Evolutionary conservation across 805 yeast genomes (phyloP).

Genomic region (Kazachstania martiniae): DNA sequence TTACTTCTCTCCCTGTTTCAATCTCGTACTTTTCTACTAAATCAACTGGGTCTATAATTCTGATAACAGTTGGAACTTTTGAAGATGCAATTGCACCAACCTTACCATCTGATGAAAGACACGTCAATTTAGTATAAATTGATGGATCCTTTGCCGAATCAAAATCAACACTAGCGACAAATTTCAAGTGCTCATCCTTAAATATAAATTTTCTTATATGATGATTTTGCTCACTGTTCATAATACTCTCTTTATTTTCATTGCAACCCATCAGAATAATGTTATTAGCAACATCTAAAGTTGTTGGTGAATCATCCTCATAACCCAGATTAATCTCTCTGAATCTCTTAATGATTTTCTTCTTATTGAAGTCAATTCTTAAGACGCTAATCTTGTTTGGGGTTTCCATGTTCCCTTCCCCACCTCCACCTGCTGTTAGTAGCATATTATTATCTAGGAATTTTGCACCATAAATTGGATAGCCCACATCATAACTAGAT

Average conservation of each 20-base stretch:
- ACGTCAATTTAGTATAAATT: slow-evolving; percentile 50
- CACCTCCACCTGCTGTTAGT: slow-evolving; percentile 88
- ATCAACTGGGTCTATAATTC: slow-evolving; percentile 46
- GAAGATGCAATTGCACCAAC: slow-evolving; percentile 64
- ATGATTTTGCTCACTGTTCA: slow-evolving; percentile 47
- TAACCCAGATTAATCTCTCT: slow-evolving; percentile 51
- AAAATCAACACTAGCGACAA: slow-evolving; percentile 49
- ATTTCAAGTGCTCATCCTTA: slow-evolving; percentile 51
- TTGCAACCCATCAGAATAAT: slow-evolving; percentile 67
- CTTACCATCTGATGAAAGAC: slow-evolving; percentile 46
- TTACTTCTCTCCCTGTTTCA: slow-evolving; percentile 43
- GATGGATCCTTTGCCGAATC: slow-evolving; percentile 36
- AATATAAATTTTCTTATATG: slow-evolving; percentile 60
- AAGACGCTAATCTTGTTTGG: slow-evolving; percentile 72
- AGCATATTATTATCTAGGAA: slow-evolving; percentile 52
- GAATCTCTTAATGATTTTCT: slow-evolving; percentile 40
- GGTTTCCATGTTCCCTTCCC: slow-evolving; percentile 82
- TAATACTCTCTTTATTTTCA: slow-evolving; percentile 48
- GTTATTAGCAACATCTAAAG: slow-evolving; percentile 43
- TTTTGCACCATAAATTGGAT: slow-evolving; percentile 73
- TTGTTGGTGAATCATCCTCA: slow-evolving; percentile 81
- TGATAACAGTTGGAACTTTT: slow-evolving; percentile 49
- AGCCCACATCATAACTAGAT: slow-evolving; percentile 35
- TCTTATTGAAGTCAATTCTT: slow-evolving; percentile 42
- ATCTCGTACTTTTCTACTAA: slow-evolving; percentile 45